A percentile compares a stretch with the other conserved stretches of the same genome.
Evolutionary conservation across 1,139 yeast species (phyloP).

Genomic region (Scheffersomyces segobiensis): DNA sequence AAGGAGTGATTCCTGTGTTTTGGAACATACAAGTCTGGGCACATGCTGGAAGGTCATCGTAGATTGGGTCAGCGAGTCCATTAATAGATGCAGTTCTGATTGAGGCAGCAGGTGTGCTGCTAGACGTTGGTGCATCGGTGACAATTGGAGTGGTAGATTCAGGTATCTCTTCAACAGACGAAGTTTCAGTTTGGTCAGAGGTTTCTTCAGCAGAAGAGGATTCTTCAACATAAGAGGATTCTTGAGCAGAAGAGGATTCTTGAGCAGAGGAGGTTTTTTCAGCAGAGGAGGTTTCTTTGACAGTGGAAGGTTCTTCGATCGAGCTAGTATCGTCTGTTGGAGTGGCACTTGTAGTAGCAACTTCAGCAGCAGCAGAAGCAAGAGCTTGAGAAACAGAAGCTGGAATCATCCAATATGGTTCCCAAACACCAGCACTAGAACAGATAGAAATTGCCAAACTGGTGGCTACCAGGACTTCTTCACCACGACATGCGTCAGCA

Average conservation of each 20-base stretch:
- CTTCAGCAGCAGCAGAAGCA: slow-evolving; percentile 6
- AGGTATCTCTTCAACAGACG: slow-evolving; percentile 6
- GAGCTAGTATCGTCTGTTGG: background rate
- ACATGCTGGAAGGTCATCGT: slow-evolving; percentile 37
- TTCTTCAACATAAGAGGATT: no score
- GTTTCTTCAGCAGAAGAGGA: background rate
- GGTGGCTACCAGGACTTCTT: slow-evolving; percentile 21
- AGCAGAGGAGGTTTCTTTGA: background rate
- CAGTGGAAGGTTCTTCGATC: background rate
- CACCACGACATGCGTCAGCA: slow-evolving; percentile 26
- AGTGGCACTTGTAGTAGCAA: slow-evolving; percentile 3
- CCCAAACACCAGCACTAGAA: slow-evolving; percentile 27
- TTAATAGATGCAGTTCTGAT: slow-evolving; percentile 42
- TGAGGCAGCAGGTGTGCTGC: background rate
- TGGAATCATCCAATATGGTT: slow-evolving; percentile 43
- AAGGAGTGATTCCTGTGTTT: slow-evolving; percentile 34
- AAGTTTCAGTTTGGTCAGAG: slow-evolving; percentile 10
- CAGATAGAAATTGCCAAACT: slow-evolving; percentile 28
- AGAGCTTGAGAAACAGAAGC: slow-evolving; percentile 24
- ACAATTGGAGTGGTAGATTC: background rate
- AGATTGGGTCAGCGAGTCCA: slow-evolving; percentile 50
- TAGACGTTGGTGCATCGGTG: background rate
- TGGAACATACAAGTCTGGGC: slow-evolving; percentile 32
- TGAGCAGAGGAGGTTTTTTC: background rate
- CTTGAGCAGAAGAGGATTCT: background rate